A percentile compares a stretch with the other conserved stretches of the same genome.
These are phyloP conservation scores for Nakaseomyces bracarensis DNA, from an alignment of 1,139 yeast species.

Conservation along the genomic window DNA sequence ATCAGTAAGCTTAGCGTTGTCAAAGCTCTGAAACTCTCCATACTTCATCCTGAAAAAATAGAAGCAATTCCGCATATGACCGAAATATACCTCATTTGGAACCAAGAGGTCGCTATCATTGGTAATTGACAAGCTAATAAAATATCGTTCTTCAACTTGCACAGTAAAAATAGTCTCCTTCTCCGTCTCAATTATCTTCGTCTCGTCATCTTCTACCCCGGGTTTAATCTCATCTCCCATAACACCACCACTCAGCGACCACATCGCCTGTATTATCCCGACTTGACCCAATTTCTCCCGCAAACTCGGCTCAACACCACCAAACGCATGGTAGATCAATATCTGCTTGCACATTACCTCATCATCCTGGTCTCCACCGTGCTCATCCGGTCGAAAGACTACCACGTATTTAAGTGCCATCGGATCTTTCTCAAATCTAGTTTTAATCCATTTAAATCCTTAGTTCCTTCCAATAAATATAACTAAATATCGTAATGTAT, in stretches of 20 bases:
- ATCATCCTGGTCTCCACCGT: conserved; percentile 1
- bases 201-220: conserved; percentile 12
- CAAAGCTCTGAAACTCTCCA: conserved; percentile 18
- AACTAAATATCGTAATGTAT: too few relatives aligned
- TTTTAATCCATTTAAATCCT: too few relatives aligned
- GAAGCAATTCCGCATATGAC: conserved; percentile 26
- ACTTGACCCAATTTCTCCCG: conserved; percentile 32
- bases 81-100: conserved; percentile 12
- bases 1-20: conserved; percentile 19
- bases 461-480: too few relatives aligned
- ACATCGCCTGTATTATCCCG: conserved; percentile 35
- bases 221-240: conserved; percentile 15
- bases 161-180: conserved; percentile 23
- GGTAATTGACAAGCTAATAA: conserved; percentile 16
- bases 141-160: conserved; percentile 24
- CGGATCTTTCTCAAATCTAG: too few relatives aligned
- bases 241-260: conserved; percentile 23
- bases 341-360: conserved; percentile 16
- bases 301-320: conserved; percentile 13
- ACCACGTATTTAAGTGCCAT: conserved; percentile 1
- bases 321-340: conserved; percentile 27
- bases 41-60: conserved; percentile 22
- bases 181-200: conserved; percentile 28
- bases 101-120: conserved; percentile 4
- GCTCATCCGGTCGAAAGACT: conserved; percentile 2